Conservation (phyloP, 1,284 basidiomycete species). For the Irpex sp. region DNA sequence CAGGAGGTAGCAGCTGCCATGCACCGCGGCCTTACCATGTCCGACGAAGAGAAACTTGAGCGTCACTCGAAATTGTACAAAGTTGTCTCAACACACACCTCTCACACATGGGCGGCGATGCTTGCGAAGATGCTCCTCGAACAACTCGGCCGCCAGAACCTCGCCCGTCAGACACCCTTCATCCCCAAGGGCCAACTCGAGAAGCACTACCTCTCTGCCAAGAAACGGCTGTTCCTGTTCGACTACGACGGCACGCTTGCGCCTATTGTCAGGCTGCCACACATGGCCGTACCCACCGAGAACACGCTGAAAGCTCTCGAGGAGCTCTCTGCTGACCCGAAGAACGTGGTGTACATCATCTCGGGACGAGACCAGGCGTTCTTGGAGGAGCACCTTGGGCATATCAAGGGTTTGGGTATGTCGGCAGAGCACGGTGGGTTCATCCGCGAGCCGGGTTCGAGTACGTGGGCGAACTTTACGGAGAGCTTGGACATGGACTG, state of each 20-base stretch:
- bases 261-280: slow-evolving; percentile 93
- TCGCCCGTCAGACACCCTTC: slow-evolving; percentile 83
- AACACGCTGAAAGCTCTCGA: slow-evolving; percentile 74
- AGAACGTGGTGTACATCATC: slow-evolving; percentile 94
- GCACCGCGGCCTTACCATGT: slow-evolving; percentile 83
- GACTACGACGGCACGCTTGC: slow-evolving; percentile 98
- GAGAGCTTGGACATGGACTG: slow-evolving; percentile 93
- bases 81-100: slow-evolving; percentile 90
- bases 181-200: slow-evolving; percentile 66
- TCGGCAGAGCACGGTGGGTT: slow-evolving; percentile 97
- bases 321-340: slow-evolving; percentile 70
- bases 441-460: slow-evolving; percentile 66
- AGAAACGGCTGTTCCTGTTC: slow-evolving; percentile 88
- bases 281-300: slow-evolving; percentile 79
- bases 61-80: slow-evolving; percentile 81
- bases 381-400: slow-evolving; percentile 88
- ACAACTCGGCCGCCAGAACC: slow-evolving; percentile 77
- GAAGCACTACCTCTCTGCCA: slow-evolving; percentile 62
- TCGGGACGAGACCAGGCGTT: slow-evolving; percentile 95
- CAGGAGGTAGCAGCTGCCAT: slow-evolving; percentile 94
- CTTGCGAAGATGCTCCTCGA: slow-evolving; percentile 86
- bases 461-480: slow-evolving; percentile 86
- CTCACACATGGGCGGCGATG: slow-evolving; percentile 92
- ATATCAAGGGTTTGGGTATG: slow-evolving; percentile 81
- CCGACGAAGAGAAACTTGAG: slow-evolving; percentile 65